Evolutionary conservation across 108 stramenopile species (phyloP).

Genomic region (Craspedostauros australis): DNA sequence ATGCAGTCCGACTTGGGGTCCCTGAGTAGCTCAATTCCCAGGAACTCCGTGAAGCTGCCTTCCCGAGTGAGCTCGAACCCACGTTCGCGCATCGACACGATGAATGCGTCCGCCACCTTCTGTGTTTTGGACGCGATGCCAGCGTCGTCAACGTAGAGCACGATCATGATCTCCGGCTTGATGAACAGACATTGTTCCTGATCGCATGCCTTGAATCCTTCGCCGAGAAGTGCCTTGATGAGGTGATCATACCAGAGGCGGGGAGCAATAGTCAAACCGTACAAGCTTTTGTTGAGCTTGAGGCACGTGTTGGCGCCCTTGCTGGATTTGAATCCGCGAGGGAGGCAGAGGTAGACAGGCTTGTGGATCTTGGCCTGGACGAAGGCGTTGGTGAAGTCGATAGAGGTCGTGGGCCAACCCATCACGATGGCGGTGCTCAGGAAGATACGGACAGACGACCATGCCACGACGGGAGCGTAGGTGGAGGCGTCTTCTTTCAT

Average conservation of each 20-base stretch:
- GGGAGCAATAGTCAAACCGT: conserved; percentile 16
- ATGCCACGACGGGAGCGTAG: conserved; percentile 40
- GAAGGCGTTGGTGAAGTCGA: conserved; percentile 12
- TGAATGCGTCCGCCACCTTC: conserved; percentile 28
- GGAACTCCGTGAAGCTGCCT: conserved; percentile 19
- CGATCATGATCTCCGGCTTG: conserved; percentile 18
- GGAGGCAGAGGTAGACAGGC: conserved; percentile 1
- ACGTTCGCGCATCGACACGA: conserved; percentile 15
- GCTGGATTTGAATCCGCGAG: conserved; percentile 7
- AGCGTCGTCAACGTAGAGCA: conserved; percentile 18
- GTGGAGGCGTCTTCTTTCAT: conserved; percentile 35
- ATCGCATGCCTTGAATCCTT: neutral
- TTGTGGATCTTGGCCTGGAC: conserved; percentile 29
- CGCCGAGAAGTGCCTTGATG: neutral
- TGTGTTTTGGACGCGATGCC: neutral
- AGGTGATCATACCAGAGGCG: conserved; percentile 7
- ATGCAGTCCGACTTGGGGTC: neutral
- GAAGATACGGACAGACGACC: conserved; percentile 20
- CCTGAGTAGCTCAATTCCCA: conserved; percentile 16
- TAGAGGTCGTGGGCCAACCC: conserved; percentile 3
- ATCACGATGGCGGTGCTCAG: conserved; percentile 2
- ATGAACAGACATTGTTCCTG: conserved; percentile 2
- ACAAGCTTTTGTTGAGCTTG: conserved; percentile 11
- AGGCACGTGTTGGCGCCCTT: conserved; percentile 15
- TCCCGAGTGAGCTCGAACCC: conserved; percentile 16